Evolutionary conservation across 2,329 filamentous ascomycete genomes (phyloP).

Genomic region (Phialocephala sp.): DNA sequence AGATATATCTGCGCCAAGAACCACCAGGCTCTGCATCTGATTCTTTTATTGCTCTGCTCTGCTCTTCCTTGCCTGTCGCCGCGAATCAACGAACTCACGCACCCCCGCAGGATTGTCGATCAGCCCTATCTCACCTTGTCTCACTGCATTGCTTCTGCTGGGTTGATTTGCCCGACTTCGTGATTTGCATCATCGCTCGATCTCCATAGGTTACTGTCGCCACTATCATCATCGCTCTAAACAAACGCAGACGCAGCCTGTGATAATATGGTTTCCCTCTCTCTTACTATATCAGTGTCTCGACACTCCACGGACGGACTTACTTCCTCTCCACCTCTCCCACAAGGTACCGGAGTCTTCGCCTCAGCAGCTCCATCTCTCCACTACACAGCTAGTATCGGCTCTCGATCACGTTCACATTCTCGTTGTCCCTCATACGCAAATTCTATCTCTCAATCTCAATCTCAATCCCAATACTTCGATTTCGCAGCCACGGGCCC

Average conservation of each 20-base stretch:
- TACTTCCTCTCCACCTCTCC: not conserved
- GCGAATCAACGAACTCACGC: not conserved
- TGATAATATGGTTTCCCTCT: not conserved
- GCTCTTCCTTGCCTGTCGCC: not conserved
- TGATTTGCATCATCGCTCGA: not conserved
- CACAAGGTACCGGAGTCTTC: not conserved
- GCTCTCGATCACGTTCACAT: slow-evolving; percentile 15
- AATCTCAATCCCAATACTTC: not conserved
- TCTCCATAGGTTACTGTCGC: not conserved
- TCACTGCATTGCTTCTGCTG: not conserved
- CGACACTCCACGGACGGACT: not conserved
- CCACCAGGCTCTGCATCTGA: not conserved
- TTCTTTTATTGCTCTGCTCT: not conserved
- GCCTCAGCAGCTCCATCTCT: slow-evolving; percentile 7
- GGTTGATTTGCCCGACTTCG: not conserved
- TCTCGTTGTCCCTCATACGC: slow-evolving; percentile 12
- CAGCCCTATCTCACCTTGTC: not conserved
- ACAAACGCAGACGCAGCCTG: not conserved
- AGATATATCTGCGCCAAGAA: slow-evolving; percentile 18
- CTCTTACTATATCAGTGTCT: slow-evolving; percentile 2
- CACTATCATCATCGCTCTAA: not conserved
- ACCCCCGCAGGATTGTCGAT: not conserved
- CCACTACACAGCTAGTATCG: slow-evolving; percentile 18
- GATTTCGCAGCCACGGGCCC: not conserved
- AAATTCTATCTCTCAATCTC: not conserved